These are phyloP conservation scores for Jamesozyma hellenica DNA, from an alignment of 805 yeast genomes.

Conservation along the genomic window DNA sequence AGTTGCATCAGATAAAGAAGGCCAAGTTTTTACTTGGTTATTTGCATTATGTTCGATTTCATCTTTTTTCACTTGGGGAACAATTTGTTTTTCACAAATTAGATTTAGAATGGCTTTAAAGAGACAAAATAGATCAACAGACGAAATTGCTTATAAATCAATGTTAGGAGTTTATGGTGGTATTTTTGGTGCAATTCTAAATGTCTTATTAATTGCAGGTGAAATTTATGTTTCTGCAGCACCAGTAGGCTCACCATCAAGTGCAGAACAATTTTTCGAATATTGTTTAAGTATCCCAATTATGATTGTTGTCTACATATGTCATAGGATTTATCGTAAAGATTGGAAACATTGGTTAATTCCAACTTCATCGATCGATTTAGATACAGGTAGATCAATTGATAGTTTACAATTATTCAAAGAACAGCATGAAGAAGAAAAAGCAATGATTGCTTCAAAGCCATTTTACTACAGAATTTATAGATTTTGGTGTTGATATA, in stretches of 20 bases:
- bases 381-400: conserved; percentile 46
- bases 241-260: conserved; percentile 37
- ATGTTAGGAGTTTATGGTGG: conserved; percentile 55
- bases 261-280: conserved; percentile 38
- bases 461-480: conserved; percentile 29
- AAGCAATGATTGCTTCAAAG: conserved; percentile 24
- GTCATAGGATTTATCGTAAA: conserved; percentile 34
- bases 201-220: conserved; percentile 46
- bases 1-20: conserved; percentile 47
- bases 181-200: conserved; percentile 41
- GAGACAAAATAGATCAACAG: conserved; percentile 43
- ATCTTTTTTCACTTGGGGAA: conserved; percentile 68
- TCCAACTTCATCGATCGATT: conserved; percentile 40
- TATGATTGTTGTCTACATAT: conserved; percentile 26
- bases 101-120: conserved; percentile 42
- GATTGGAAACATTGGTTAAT: conserved; percentile 29
- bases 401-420: conserved; percentile 37
- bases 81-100: conserved; percentile 56
- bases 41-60: conserved; percentile 65
- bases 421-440: conserved; percentile 30
- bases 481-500: conserved; percentile 28
- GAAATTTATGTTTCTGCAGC: conserved; percentile 66
- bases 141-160: conserved; percentile 49
- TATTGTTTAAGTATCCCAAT: conserved; percentile 41
- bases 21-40: conserved; percentile 59